Evolutionary conservation across 129 eudicot genomes (phyloP), one percentile per base, ranked within the genome.

Genomic region (Flaveria brownii): DNA sequence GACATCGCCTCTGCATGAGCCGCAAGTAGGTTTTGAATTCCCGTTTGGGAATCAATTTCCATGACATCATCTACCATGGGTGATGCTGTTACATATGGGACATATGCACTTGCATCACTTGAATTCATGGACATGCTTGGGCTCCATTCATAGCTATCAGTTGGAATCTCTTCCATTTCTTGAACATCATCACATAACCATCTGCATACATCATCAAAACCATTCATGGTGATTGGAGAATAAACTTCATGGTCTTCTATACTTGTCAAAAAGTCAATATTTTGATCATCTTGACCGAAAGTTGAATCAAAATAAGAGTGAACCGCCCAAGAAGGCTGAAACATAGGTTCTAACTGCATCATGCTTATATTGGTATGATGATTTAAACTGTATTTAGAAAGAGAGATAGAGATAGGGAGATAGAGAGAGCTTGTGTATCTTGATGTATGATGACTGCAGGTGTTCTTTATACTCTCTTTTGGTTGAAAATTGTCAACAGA

Each of bases 1-100:
- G 82, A 87, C 50, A 64, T 70, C 20, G 96, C 92, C 62, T 90
- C 96, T 4, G 78, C 88, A 60, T 90, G 84, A 43, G 90, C 96
- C 70, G 16, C 45, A 18, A 90, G 84, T 14, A 87, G 84, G 66
- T 80, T 89, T 25, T 56, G 46, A 1, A 79, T 75, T n/a, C 82
- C 79, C 26, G 60, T 42, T 56, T 80, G 71, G 47, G 72, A 23
- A 62, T 86, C 89, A 4, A 66, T 41, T 51, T 80, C 88, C 86
- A 78, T 83, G 25, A 73, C 71, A 16, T 74, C 79, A 49, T 63
- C 63, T 10, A 68, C 45, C 49, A 61, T 6, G 20, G 51, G 49
- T 43, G 57, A 41, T 57, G 41, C 36, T 55, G 77, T 54, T 36
- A 52, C 77, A 72, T 71, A 52, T n/a, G 64, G 76, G 64, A 52